Base-by-base conservation (phyloP, 306 rosid genomes). In the Medicago truncatula region DNA sequence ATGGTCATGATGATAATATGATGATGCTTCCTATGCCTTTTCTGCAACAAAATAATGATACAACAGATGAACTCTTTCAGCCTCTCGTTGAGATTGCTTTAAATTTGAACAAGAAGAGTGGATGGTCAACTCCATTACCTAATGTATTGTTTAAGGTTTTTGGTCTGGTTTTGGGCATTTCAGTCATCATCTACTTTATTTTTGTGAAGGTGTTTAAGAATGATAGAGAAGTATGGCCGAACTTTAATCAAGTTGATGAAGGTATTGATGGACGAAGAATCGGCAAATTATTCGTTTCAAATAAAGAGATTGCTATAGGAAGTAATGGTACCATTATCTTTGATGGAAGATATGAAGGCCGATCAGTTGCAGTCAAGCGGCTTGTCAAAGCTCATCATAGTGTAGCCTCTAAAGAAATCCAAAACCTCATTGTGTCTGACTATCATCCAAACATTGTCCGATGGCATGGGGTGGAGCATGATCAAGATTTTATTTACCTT, bases 281-380 rank as follows among this genome's bases (percentile, higher is more conserved):
- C 58, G 96, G 98, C 74, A 93, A 93, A 70, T 71, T 91, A 40
- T 34, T 84, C 11, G 77, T 91, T 61, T 88, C 97, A 17, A 83
- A 81, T 65, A 84, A 47, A 60, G 92, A 91, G 84, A 93, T 93
- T 75, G 95, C 96, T 20, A 91, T 83, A 78, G 98, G 98, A 72
- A 93, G 98, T 78, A 93, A 93, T 62, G 98, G 93, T 15, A 91
- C 98, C 3, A 43, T 93, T 82, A 87, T 93, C 9, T 86, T 93
- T 2, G 93, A 91, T 75, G 98, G 98, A 82, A 67, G 67, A 58
- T 91, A 91, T 70, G 97, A 89, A 70, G 87, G 97, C 15, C 87
- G 97, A 14, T 75, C 78, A 10, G 96, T 93, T 77, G 98, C 98
- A 76, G 93, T 93, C 46, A 91, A 93, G 73, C 96, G 98, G 67